Percentiles rank a stretch among this genome's conserved stretches.
Conservation (phyloP, 1,284 basidiomycete genomes). For the Ganoderma resinaceum region DNA sequence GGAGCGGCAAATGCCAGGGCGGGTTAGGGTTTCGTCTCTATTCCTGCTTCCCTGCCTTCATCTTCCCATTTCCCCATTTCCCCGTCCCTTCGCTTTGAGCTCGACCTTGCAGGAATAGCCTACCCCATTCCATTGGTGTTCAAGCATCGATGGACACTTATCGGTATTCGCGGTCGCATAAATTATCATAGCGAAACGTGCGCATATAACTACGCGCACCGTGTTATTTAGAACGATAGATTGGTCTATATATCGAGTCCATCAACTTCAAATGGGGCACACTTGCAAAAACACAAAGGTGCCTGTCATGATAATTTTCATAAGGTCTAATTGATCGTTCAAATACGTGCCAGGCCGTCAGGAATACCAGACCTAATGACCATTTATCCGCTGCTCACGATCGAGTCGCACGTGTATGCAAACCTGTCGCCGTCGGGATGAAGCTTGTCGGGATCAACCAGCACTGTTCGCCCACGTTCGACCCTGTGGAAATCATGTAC, state of each 20-base stretch:
- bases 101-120: neutral
- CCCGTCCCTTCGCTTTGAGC: neutral
- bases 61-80: neutral
- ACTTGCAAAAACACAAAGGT: neutral
- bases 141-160: neutral
- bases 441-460: neutral
- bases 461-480: constrained; percentile 5
- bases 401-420: neutral
- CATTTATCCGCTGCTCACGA: neutral
- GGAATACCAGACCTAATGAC: neutral
- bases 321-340: neutral
- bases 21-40: too few species aligned
- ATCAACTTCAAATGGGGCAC: neutral
- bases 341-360: neutral
- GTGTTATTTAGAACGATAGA: neutral
- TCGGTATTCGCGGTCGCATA: neutral
- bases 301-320: neutral
- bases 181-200: neutral
- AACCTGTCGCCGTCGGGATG: neutral
- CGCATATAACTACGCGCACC: neutral
- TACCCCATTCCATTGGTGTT: neutral
- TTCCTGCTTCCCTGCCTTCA: neutral
- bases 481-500: neutral
- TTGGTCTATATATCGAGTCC: neutral
- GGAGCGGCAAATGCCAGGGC: neutral